A percentile compares a stretch with the other conserved stretches of the same genome.
These are phyloP conservation scores for Jacaranda mimosifolia DNA, from an alignment of 257 asterid species.

Conservation along the genomic window DNA sequence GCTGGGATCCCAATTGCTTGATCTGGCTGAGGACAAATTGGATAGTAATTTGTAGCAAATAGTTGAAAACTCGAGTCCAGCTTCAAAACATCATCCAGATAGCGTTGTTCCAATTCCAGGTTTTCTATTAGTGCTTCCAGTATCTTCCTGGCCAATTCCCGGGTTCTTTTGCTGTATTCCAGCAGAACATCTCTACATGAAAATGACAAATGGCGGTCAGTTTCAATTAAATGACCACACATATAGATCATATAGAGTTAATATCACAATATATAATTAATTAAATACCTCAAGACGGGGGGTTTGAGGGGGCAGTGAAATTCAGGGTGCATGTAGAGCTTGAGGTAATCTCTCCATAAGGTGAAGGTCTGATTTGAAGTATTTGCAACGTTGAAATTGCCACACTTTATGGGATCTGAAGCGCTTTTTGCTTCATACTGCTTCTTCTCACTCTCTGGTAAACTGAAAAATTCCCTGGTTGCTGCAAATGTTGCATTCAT, in stretches of 20 bases:
- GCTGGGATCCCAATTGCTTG: slow-evolving; percentile 55
- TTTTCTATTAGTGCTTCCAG: slow-evolving; percentile 30
- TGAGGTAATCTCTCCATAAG: slow-evolving; percentile 60
- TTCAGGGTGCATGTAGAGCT: slow-evolving; percentile 53
- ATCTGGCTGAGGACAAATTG: slow-evolving; percentile 57
- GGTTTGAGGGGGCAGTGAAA: slow-evolving; percentile 59
- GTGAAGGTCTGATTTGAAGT: slow-evolving; percentile 36
- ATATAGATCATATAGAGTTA: background rate
- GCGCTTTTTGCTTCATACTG: slow-evolving; percentile 38
- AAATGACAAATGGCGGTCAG: too few species aligned
- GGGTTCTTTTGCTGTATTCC: background rate
- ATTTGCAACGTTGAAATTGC: slow-evolving; percentile 31
- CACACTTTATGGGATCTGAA: slow-evolving; percentile 51
- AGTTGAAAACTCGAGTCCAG: slow-evolving; percentile 52
- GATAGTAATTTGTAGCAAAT: slow-evolving; percentile 48
- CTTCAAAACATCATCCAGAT: slow-evolving; percentile 29
- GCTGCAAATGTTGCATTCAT: slow-evolving; percentile 32
- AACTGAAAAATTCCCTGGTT: slow-evolving; percentile 39
- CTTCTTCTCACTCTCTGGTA: slow-evolving; percentile 48
- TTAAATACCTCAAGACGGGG: slow-evolving; percentile 33
- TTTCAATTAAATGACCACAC: too few species aligned
- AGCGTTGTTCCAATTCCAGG: slow-evolving; percentile 31
- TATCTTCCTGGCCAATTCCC: background rate
- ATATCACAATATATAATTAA: background rate
- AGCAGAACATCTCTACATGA: background rate